Percentiles rank a stretch among this genome's conserved stretches.
phyloP scores from a whole-genome alignment of 2,329 filamentous ascomycete species.

The Sclerotinia subarctica region DNA sequence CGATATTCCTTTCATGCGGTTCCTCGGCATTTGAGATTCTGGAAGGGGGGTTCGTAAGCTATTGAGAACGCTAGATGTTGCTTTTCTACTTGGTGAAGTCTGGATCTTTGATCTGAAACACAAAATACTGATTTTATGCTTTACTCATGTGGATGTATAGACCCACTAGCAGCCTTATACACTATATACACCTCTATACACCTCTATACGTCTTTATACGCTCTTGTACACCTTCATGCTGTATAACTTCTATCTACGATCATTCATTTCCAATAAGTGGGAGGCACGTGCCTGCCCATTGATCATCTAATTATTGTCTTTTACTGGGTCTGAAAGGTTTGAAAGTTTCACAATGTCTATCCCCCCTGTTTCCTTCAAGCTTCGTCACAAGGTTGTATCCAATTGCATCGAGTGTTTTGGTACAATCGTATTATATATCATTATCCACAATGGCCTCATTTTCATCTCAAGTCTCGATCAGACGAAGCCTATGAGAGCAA shows the following conservation, averaged over 20 bases:
- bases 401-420: neutral
- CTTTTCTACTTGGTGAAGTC: neutral
- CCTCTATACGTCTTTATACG: neutral
- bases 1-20: neutral
- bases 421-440: neutral
- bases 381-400: neutral
- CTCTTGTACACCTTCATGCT: too few relatives aligned
- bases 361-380: neutral
- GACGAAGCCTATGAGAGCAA: constrained; percentile 5
- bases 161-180: neutral
- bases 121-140: constrained; percentile 1
- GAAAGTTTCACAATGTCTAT: neutral
- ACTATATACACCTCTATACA: too few relatives aligned
- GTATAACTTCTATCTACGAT: neutral
- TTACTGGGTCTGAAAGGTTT: neutral
- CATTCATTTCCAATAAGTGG: neutral
- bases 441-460: neutral
- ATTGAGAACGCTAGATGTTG: neutral
- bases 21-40: neutral
- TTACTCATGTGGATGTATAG: neutral
- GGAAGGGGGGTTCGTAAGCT: neutral
- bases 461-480: neutral
- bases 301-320: neutral
- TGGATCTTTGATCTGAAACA: neutral
- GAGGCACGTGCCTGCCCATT: neutral